These are phyloP conservation scores for Pythium rhizo-oryzae DNA, from an alignment of 352 stramenopile species.

Conservation along the genomic window DNA sequence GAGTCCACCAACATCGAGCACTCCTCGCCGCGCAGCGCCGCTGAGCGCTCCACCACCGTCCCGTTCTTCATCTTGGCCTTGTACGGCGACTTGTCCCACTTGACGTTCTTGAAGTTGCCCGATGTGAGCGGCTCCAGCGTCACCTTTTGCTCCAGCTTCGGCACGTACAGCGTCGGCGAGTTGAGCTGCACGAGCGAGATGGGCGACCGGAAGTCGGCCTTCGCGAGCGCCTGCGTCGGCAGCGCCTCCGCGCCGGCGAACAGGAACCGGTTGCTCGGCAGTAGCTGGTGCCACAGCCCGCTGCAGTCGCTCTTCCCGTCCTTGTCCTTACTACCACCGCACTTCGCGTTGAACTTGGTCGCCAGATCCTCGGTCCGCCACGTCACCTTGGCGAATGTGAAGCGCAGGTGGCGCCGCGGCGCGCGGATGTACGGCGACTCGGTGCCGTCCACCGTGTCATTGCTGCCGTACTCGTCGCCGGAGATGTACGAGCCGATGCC, in stretches of 20 bases:
- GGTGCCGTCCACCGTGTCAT: conserved; percentile 15
- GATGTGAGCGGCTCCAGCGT: conserved; percentile 7
- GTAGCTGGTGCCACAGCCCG: conserved; percentile 45
- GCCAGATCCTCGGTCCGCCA: conserved; percentile 39
- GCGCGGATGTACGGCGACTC: conserved; percentile 37
- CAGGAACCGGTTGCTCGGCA: conserved; percentile 45
- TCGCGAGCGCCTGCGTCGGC: conserved; percentile 27
- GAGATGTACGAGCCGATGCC: conserved; percentile 51
- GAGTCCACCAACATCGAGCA: conserved; percentile 53
- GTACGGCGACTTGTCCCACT: conserved; percentile 17
- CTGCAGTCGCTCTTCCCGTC: conserved; percentile 25
- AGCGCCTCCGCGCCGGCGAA: conserved; percentile 43
- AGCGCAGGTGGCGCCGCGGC: conserved; percentile 40
- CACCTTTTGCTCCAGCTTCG: background rate
- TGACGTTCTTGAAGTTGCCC: conserved; percentile 21
- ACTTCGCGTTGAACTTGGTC: conserved; percentile 38
- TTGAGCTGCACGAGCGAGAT: conserved; percentile 52
- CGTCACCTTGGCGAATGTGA: conserved; percentile 45
- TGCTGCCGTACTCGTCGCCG: conserved; percentile 37
- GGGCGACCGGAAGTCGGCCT: conserved; percentile 39
- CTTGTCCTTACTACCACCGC: conserved; percentile 16
- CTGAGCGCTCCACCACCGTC: background rate
- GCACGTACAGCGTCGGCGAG: conserved; percentile 31
- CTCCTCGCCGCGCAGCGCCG: conserved; percentile 27
- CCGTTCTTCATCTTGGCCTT: conserved; percentile 7